Conservation (phyloP, 129 eudicot species). For the Escallonia herrerae region DNA sequence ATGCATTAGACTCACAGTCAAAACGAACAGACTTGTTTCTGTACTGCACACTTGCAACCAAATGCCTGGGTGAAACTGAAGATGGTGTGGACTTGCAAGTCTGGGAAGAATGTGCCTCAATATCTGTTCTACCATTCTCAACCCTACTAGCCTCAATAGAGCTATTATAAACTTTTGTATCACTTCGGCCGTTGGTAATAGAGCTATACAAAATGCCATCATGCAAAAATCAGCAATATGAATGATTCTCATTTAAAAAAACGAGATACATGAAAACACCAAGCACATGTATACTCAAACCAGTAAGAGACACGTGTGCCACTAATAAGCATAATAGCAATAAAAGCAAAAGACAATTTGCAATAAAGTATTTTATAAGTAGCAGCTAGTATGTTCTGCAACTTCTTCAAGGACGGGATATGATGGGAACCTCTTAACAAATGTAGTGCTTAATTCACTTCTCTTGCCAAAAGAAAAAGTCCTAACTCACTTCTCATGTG, state of each 20-base stretch:
- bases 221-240: constrained; percentile 1
- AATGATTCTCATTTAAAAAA: background rate
- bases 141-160: constrained; percentile 22
- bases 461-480: too few relatives aligned
- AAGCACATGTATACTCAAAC: background rate
- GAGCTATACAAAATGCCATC: constrained; percentile 25
- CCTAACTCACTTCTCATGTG: too few relatives aligned
- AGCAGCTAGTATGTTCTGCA: too few relatives aligned
- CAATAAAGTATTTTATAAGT: too few relatives aligned
- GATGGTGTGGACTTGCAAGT: constrained; percentile 18
- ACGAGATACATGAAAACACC: too few relatives aligned
- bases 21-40: constrained; percentile 52
- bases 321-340: too few relatives aligned
- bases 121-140: constrained; percentile 5
- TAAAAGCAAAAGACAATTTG: too few relatives aligned
- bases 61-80: constrained; percentile 17
- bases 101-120: constrained; percentile 7
- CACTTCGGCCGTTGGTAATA: constrained; percentile 32
- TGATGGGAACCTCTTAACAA: too few relatives aligned
- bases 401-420: too few relatives aligned
- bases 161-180: constrained; percentile 21
- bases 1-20: constrained; percentile 30
- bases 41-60: constrained; percentile 25
- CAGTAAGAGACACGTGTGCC: background rate
- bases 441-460: too few relatives aligned